These are phyloP conservation scores for Talaromyces sp. DNA, from an alignment of 2,329 filamentous ascomycete genomes.

Conservation along the genomic window DNA sequence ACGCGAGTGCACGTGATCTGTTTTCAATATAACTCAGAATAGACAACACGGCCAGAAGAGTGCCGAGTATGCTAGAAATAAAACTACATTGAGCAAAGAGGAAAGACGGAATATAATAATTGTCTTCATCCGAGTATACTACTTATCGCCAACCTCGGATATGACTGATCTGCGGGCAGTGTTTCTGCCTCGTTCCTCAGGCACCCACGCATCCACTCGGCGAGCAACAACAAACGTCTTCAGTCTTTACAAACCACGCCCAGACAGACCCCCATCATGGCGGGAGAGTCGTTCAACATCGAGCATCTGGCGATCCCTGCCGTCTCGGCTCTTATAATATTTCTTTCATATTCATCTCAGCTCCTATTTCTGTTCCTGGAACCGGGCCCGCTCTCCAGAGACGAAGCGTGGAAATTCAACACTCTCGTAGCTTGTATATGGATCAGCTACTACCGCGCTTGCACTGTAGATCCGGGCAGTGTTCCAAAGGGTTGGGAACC, in stretches of 20 bases:
- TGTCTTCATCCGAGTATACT: not conserved
- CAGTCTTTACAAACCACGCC: not conserved
- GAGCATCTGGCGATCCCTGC: slow-evolving; percentile 47
- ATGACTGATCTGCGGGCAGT: not conserved
- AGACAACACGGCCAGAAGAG: not conserved
- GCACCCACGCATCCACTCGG: not conserved
- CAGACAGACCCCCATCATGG: slow-evolving; percentile 1
- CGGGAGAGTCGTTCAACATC: slow-evolving; percentile 11
- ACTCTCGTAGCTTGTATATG: slow-evolving; percentile 50
- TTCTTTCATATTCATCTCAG: slow-evolving; percentile 58
- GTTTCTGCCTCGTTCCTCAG: not conserved
- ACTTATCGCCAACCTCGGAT: not conserved
- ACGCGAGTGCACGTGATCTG: slow-evolving; percentile 9
- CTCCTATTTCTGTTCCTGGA: slow-evolving; percentile 53
- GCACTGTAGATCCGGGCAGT: slow-evolving; percentile 54
- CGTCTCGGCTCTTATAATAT: slow-evolving; percentile 52
- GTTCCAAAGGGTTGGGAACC: slow-evolving; percentile 44
- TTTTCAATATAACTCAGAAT: not conserved
- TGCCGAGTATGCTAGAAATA: not conserved
- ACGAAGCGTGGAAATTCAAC: slow-evolving; percentile 54
- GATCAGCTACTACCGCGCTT: slow-evolving; percentile 57
- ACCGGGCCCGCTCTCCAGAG: slow-evolving; percentile 46
- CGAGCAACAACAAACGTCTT: not conserved
- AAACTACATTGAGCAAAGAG: not conserved
- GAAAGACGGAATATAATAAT: not conserved